A percentile compares a stretch with the other conserved stretches of the same genome.
Conservation (phyloP, 306 rosid species). For the Psophocarpus tetragonolobus region DNA sequence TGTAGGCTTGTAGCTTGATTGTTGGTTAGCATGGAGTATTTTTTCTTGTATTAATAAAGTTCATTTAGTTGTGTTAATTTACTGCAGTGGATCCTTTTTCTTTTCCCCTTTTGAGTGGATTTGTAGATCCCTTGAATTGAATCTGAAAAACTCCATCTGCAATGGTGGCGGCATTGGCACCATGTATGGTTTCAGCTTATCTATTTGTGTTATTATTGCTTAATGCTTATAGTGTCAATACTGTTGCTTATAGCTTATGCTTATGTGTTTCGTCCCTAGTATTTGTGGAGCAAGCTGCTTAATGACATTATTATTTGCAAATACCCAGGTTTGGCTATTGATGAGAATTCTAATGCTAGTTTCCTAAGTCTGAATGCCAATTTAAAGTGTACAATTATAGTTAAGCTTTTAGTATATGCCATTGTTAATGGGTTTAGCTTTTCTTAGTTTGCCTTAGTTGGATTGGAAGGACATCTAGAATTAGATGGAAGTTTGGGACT, state of each 20-base stretch:
- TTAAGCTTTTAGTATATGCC: neutral
- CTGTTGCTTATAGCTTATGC: neutral
- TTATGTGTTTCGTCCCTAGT: neutral
- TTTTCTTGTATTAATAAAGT: neutral
- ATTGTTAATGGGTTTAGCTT: neutral
- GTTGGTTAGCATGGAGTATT: neutral
- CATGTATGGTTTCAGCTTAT: neutral
- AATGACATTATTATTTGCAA: neutral
- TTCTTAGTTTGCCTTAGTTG: neutral
- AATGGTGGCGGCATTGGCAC: neutral
- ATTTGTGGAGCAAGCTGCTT: neutral
- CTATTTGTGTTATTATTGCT: neutral
- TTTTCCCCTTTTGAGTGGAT: neutral
- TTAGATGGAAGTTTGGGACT: neutral
- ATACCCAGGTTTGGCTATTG: neutral
- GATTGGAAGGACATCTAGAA: neutral
- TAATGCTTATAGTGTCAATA: neutral
- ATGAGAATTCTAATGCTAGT: neutral
- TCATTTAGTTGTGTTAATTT: neutral
- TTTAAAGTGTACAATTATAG: neutral
- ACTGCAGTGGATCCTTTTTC: neutral
- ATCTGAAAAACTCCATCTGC: neutral
- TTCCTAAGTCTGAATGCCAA: neutral
- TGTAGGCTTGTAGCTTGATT: neutral
- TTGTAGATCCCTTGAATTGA: neutral